phyloP scores from a whole-genome alignment of 495 filamentous ascomycete genomes.

The Neurospora sp. region DNA sequence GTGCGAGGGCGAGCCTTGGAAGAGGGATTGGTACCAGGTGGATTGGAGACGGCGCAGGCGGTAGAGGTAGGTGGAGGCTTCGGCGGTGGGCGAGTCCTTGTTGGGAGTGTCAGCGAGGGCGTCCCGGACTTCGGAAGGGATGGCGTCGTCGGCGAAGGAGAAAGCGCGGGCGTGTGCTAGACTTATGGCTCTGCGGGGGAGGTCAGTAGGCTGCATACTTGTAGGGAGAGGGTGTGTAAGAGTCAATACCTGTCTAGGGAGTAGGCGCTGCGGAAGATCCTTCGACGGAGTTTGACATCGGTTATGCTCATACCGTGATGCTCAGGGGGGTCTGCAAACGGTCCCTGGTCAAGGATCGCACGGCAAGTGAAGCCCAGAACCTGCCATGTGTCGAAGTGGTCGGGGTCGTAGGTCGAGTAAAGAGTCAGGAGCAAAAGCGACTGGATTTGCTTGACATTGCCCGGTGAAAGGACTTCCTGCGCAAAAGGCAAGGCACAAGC shows the following conservation, averaged over 20 bases:
- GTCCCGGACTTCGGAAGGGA: slow-evolving; percentile 44
- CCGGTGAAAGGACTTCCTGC: slow-evolving; percentile 72
- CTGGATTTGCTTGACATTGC: slow-evolving; percentile 72
- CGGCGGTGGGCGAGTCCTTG: slow-evolving; percentile 32
- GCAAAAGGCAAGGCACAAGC: slow-evolving; percentile 62
- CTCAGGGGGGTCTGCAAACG: slow-evolving; percentile 78
- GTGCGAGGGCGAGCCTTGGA: slow-evolving; percentile 54
- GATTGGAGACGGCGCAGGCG: slow-evolving; percentile 71
- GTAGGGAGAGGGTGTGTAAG: neutral
- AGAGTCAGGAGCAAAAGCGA: slow-evolving; percentile 74
- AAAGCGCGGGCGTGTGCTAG: slow-evolving; percentile 72
- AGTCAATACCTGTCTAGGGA: slow-evolving; percentile 62
- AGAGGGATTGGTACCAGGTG: slow-evolving; percentile 70
- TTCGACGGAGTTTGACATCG: slow-evolving; percentile 62
- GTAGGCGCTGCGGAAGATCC: slow-evolving; percentile 80
- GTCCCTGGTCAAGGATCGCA: slow-evolving; percentile 74
- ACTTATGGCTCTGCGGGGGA: slow-evolving; percentile 54
- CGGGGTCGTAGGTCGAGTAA: slow-evolving; percentile 80
- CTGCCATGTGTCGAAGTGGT: slow-evolving; percentile 85
- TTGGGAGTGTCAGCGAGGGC: slow-evolving; percentile 32
- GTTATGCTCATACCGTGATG: slow-evolving; percentile 49
- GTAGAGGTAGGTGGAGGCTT: slow-evolving; percentile 55
- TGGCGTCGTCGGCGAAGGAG: slow-evolving; percentile 85
- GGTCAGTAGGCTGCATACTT: neutral
- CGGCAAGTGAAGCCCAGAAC: slow-evolving; percentile 78